Base-by-base conservation (phyloP, 1,284 basidiomycete species). In the Rhodotorula glutinis region DNA sequence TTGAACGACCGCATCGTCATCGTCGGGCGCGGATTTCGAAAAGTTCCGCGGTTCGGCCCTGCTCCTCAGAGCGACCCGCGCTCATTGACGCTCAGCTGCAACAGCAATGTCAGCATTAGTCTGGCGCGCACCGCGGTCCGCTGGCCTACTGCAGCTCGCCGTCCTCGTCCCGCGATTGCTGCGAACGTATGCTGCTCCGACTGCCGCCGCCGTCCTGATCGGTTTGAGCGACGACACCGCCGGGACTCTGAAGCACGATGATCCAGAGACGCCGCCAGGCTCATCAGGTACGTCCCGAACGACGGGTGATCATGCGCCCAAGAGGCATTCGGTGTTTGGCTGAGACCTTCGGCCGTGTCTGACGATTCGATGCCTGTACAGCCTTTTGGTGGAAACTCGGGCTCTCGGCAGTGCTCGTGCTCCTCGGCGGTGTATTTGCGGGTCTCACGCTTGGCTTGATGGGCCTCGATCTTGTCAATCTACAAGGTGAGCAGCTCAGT, bases 381-480 rank as follows among this genome's bases (percentile, higher is more conserved):
- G 71, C 56, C 13, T 72, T 70, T 61, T 72, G 57, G 51, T 68
- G 56, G 60, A 73, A 72, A 29, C 53, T 73, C 19, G 66, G 40
- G 16, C 40, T 73, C 11, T 53, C 58, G 4, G 65, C 54, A 1
- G 41, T 66, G 13, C 61, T 69, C 27, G 67, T 70, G 3, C 53
- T 69, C 52, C 46, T 67, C 19, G 69, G 81, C 7, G 82, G 82
- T 17, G 75, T 82, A 33, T 82, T 82, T 74, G 80, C 81, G 0
- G 82, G 82, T 8, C 76, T 83, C 53, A 83, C 82, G 2, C 78
- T 83, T 10, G 82, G 81, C 8, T 73, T 83, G 51, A 82, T 83
- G 82, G 81, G 81, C 2, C 85, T 96, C 25, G 94, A 98, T 75
- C 89, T 93, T 74, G 84, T 97, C 53, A 92, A 96, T 76, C 83